A percentile compares a stretch with the other conserved stretches of the same genome.
Evolutionary conservation across 139 green algal species (phyloP).

Genomic region (Ulvella scutata): DNA sequence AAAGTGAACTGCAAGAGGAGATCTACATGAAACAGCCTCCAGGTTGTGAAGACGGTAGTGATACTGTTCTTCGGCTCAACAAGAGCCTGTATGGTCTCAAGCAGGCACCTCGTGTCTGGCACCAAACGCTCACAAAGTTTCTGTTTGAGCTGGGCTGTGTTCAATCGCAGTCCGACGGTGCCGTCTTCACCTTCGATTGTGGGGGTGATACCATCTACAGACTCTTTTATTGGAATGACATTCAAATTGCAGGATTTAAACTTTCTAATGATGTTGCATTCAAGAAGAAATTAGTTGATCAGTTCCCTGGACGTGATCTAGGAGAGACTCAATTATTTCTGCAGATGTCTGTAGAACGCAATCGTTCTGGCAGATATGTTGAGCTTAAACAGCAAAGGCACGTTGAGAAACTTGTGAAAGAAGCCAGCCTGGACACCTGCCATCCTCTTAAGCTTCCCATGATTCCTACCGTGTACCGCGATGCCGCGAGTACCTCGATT

Average conservation of each 20-base stretch:
- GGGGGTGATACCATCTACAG: background rate
- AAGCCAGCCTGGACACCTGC: slow-evolving; percentile 4
- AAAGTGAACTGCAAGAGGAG: slow-evolving; percentile 20
- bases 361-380: slow-evolving; percentile 9
- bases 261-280: background rate
- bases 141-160: slow-evolving; percentile 16
- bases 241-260: slow-evolving; percentile 10
- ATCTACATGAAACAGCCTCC: slow-evolving; percentile 21
- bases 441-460: slow-evolving; percentile 6
- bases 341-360: slow-evolving; percentile 10
- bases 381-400: slow-evolving; percentile 11
- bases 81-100: slow-evolving; percentile 30
- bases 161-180: slow-evolving; percentile 13
- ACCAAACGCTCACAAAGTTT: slow-evolving; percentile 7
- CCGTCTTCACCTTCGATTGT: slow-evolving; percentile 8
- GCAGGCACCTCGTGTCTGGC: slow-evolving; percentile 27
- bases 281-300: background rate
- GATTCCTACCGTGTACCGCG: background rate
- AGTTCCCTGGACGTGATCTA: slow-evolving; percentile 7
- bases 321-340: slow-evolving; percentile 11
- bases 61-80: slow-evolving; percentile 1
- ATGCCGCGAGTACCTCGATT: background rate
- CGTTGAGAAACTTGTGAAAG: background rate
- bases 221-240: slow-evolving; percentile 15
- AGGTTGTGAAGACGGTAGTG: slow-evolving; percentile 6